Percentiles rank a stretch among this genome's conserved stretches.
Conservation (phyloP, 805 yeast species). For the Soucietia sequanensis region DNA sequence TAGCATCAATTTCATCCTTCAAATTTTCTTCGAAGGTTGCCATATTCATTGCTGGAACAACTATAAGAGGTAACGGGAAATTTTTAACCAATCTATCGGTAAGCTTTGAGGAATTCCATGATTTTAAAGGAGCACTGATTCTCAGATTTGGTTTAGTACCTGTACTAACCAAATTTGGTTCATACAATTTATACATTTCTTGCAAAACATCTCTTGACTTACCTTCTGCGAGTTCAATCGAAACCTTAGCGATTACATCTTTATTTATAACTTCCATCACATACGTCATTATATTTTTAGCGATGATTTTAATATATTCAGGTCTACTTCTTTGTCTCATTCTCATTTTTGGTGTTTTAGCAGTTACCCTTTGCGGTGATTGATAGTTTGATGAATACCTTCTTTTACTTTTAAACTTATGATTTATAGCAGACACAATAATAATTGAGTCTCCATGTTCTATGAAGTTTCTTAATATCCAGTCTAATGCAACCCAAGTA, state of each 20-base stretch:
- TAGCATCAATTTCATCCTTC: slow-evolving; percentile 27
- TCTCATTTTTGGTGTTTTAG: slow-evolving; percentile 29
- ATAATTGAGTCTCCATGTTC: slow-evolving; percentile 68
- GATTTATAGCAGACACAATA: slow-evolving; percentile 52
- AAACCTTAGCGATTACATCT: slow-evolving; percentile 45
- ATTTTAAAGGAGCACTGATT: slow-evolving; percentile 49
- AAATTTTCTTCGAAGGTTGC: slow-evolving; percentile 47
- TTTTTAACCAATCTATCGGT: slow-evolving; percentile 64
- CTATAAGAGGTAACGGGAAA: slow-evolving; percentile 64
- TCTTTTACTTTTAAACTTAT: slow-evolving; percentile 8
- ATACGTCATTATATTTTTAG: slow-evolving; percentile 54
- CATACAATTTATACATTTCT: slow-evolving; percentile 59
- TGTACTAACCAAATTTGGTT: slow-evolving; percentile 56
- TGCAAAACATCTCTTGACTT: slow-evolving; percentile 53
- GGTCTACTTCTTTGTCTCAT: slow-evolving; percentile 43
- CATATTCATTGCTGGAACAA: slow-evolving; percentile 63
- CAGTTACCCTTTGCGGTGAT: slow-evolving; percentile 13
- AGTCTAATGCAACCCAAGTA: slow-evolving; percentile 82
- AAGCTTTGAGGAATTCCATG: slow-evolving; percentile 62
- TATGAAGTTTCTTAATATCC: slow-evolving; percentile 54
- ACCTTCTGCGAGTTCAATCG: slow-evolving; percentile 63
- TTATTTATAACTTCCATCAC: slow-evolving; percentile 47
- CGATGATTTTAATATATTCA: slow-evolving; percentile 43
- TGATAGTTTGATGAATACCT: slow-evolving; percentile 8
- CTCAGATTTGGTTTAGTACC: slow-evolving; percentile 50